These are phyloP conservation scores for Capsicum pubescens DNA, from an alignment of 257 asterid genomes.

Conservation along the genomic window DNA sequence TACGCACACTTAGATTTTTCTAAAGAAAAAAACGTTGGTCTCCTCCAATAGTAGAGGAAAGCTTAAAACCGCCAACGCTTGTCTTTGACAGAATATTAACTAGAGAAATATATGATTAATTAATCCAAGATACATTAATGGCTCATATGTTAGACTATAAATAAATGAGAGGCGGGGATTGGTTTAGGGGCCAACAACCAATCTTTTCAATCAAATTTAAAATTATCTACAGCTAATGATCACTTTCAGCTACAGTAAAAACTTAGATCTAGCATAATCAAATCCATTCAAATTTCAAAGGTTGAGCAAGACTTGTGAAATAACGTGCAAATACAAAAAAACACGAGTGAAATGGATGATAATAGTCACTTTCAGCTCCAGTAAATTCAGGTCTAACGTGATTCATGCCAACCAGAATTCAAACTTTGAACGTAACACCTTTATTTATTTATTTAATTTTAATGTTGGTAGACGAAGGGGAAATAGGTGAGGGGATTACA, in stretches of 20 bases:
- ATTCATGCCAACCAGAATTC: background rate
- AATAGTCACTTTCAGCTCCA: background rate
- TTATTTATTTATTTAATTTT: no score
- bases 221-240: background rate
- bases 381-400: background rate
- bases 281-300: background rate
- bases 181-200: background rate
- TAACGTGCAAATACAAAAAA: background rate
- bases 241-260: constrained; percentile 14
- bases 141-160: background rate
- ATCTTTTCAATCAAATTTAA: background rate
- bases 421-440: background rate
- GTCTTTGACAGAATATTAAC: background rate
- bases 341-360: background rate
- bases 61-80: background rate
- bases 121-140: background rate
- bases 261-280: background rate
- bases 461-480: no score
- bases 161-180: constrained; percentile 18
- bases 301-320: background rate
- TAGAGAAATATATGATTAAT: background rate
- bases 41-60: background rate
- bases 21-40: background rate
- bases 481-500: background rate
- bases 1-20: background rate